Percentiles rank a stretch among this genome's conserved stretches.
These are phyloP conservation scores for Lactarius sp. DNA, from an alignment of 768 basidiomycete genomes.

Conservation along the genomic window DNA sequence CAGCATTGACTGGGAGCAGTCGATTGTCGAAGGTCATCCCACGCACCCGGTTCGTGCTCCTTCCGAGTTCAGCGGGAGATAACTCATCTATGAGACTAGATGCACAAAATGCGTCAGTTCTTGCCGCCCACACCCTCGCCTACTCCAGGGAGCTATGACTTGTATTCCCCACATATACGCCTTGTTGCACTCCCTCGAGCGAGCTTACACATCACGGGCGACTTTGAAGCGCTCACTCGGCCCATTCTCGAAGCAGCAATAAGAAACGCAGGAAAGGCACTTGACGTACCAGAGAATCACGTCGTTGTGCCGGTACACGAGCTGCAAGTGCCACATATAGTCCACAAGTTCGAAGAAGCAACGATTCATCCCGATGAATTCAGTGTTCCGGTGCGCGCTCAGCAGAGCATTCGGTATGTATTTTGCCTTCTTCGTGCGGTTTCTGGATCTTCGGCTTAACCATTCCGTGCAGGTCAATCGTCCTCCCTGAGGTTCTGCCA, in stretches of 20 bases:
- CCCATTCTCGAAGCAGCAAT: conserved; percentile 42
- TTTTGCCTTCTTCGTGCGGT: conserved; percentile 1
- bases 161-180: conserved; percentile 45
- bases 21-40: conserved; percentile 56
- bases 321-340: conserved; percentile 47
- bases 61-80: neutral
- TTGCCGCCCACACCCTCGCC: conserved; percentile 45
- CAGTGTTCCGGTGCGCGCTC: conserved; percentile 42
- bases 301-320: conserved; percentile 52
- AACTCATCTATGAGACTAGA: conserved; percentile 33
- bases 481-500: conserved; percentile 43
- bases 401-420: conserved; percentile 49
- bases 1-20: conserved; percentile 57
- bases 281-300: conserved; percentile 35
- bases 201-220: conserved; percentile 44
- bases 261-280: conserved; percentile 34
- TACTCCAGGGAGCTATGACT: conserved; percentile 45
- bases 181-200: conserved; percentile 43
- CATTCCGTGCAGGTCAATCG: conserved; percentile 41
- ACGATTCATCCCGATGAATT: conserved; percentile 41
- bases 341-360: conserved; percentile 45
- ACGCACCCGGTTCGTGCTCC: conserved; percentile 47
- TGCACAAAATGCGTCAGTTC: conserved; percentile 54
- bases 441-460: neutral
- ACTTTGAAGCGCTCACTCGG: conserved; percentile 42